Evolutionary conservation across 306 rosid genomes (phyloP).

Genomic region (Fagus sylvatica): DNA sequence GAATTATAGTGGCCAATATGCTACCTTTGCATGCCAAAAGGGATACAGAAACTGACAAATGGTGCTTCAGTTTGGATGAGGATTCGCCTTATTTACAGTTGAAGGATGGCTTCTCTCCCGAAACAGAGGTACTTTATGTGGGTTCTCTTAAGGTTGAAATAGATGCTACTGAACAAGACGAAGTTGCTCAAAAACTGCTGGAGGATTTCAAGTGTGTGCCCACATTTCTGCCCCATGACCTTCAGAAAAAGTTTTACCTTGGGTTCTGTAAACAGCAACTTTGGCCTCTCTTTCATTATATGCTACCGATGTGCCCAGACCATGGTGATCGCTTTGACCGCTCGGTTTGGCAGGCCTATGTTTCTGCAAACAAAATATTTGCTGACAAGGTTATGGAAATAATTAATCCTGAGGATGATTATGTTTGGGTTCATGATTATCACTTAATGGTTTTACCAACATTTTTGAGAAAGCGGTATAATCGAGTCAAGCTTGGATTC

Average conservation of each 20-base stretch:
- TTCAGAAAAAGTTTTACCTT: conserved; percentile 63
- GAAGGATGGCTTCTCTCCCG: conserved; percentile 71
- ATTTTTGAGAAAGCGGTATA: conserved; percentile 66
- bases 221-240: conserved; percentile 73
- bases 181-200: conserved; percentile 68
- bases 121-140: conserved; percentile 72
- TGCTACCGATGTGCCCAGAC: conserved; percentile 80
- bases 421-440: conserved; percentile 87
- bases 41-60: conserved; percentile 55
- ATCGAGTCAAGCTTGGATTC: conserved; percentile 76
- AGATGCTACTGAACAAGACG: conserved; percentile 69
- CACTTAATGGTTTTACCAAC: conserved; percentile 91
- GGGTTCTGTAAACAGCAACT: conserved; percentile 78
- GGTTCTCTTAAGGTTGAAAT: conserved; percentile 79
- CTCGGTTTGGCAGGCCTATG: conserved; percentile 77
- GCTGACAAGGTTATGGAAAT: conserved; percentile 88
- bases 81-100: conserved; percentile 72
- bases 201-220: conserved; percentile 75
- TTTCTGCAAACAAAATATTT: conserved; percentile 81
- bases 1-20: conserved; percentile 81
- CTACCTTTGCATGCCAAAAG: conserved; percentile 74
- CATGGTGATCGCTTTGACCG: conserved; percentile 85
- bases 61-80: conserved; percentile 77
- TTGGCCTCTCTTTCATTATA: conserved; percentile 91
- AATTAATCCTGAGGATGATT: conserved; percentile 78